Conservation (phyloP, 768 basidiomycete species). For the Megacollybia marginata region DNA sequence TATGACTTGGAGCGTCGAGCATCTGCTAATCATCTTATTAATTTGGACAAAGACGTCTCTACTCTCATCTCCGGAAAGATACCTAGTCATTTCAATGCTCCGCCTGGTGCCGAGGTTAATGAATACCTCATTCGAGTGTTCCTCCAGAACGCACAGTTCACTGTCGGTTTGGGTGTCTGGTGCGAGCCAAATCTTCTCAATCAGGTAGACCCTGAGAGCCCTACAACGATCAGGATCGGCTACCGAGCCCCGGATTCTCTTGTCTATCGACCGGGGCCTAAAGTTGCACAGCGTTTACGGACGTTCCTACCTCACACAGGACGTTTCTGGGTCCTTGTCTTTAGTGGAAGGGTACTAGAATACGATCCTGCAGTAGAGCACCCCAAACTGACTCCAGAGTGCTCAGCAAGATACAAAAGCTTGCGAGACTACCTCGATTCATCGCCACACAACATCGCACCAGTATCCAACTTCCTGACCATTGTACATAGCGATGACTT, state of each 20-base stretch:
- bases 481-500: no score
- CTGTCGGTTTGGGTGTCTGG: not conserved
- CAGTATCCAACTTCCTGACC: no score
- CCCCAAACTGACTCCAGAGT: no score
- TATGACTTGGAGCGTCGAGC: conserved; percentile 3
- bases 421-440: no score
- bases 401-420: no score
- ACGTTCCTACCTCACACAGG: no score
- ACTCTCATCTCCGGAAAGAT: conserved; percentile 2
- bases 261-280: conserved; percentile 1
- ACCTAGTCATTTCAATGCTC: conserved; percentile 2
- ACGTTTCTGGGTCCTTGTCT: no score
- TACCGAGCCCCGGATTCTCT: conserved; percentile 1
- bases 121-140: conserved; percentile 1
- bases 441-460: no score
- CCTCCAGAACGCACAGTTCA: conserved; percentile 1
- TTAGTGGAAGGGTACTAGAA: no score
- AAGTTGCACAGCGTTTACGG: not conserved
- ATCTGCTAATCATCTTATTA: not conserved
- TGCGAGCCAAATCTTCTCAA: not conserved
- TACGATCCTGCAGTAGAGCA: no score
- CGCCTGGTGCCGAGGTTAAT: conserved; percentile 1
- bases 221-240: not conserved
- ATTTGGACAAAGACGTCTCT: conserved; percentile 3
- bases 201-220: not conserved